Base-by-base conservation (phyloP, 352 stramenopile genomes). In the Pythium brassicae region DNA sequence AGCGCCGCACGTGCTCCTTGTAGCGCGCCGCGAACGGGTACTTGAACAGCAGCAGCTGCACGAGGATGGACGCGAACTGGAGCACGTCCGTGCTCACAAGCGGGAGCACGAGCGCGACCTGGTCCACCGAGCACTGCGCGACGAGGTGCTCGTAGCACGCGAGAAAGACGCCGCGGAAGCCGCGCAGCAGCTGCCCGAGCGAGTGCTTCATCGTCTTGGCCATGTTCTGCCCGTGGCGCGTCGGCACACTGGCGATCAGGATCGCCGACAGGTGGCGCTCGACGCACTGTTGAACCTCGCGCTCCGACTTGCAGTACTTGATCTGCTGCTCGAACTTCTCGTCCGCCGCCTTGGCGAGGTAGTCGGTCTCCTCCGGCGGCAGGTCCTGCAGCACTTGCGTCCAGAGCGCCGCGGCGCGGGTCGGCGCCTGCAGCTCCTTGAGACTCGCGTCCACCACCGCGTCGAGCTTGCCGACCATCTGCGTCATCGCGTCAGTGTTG, bases 271-370 rank as follows among this genome's bases (percentile, higher is more conserved):
- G 22, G 64, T 88, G 75, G 34, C 66, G 58, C 34, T 67, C 57
- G 22, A 88, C 69, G 34, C 66, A 61, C 20, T 50, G 52, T 0
- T 69, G 20, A 0, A 63, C 71, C 47, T 86, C 71, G 0, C 50
- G 37, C 35, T 69, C 62, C 7, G 69, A 66, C 27, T 61, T 65
- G 25, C 43, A 54, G 61, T 86, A 86, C 66, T 88, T 86, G 55
- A 88, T 71, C 43, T 85, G 74, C 57, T 86, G 71, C n/a, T 58
- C 50, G 32, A 88, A 86, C 50, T 69, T 71, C 37, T 86, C 78
- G 47, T 88, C 78, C 3, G 75, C 66, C n/a, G 68, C 65, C 22
- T 69, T 72, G 0, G 73, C 63, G 7, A 86, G 53, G 44, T 86
- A 86, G 48, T 84, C 75, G 0, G 66, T 66, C 47, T 88, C 78